These are phyloP conservation scores for Fusarium multiceps DNA, from an alignment of 2,329 filamentous ascomycete genomes.

Conservation along the genomic window DNA sequence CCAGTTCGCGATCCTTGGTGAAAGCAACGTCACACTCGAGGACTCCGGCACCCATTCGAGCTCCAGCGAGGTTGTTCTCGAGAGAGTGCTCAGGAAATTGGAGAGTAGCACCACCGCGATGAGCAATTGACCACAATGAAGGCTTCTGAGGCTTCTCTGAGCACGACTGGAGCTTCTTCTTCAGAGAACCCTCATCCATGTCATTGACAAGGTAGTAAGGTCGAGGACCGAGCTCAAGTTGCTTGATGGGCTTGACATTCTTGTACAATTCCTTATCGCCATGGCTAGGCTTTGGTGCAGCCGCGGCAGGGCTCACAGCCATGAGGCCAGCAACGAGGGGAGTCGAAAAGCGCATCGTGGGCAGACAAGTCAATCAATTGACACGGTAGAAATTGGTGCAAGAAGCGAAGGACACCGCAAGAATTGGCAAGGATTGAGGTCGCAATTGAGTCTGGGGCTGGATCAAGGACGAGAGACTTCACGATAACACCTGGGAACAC, in stretches of 20 bases:
- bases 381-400: not conserved
- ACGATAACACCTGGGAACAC: conserved; percentile 9
- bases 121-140: conserved; percentile 68
- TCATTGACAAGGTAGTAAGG: conserved; percentile 73
- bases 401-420: conserved; percentile 3
- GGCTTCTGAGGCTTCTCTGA: conserved; percentile 63
- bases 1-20: conserved; percentile 72
- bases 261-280: conserved; percentile 37
- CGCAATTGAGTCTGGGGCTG: conserved; percentile 31
- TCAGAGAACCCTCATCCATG: conserved; percentile 70
- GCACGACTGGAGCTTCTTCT: conserved; percentile 69
- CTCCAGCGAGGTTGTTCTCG: conserved; percentile 69
- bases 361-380: conserved; percentile 17
- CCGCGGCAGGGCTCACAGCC: conserved; percentile 43
- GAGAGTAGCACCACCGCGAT: conserved; percentile 71
- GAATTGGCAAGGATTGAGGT: conserved; percentile 11
- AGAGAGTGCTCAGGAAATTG: conserved; percentile 73
- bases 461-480: not conserved
- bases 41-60: conserved; percentile 74
- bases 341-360: conserved; percentile 50
- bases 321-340: conserved; percentile 49
- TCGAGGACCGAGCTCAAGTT: conserved; percentile 70
- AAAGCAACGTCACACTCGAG: conserved; percentile 77
- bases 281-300: conserved; percentile 42
- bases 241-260: conserved; percentile 57